A percentile compares a stretch with the other conserved stretches of the same genome.
phyloP scores from a whole-genome alignment of 108 stramenopile species.

The Parmales sp. region DNA sequence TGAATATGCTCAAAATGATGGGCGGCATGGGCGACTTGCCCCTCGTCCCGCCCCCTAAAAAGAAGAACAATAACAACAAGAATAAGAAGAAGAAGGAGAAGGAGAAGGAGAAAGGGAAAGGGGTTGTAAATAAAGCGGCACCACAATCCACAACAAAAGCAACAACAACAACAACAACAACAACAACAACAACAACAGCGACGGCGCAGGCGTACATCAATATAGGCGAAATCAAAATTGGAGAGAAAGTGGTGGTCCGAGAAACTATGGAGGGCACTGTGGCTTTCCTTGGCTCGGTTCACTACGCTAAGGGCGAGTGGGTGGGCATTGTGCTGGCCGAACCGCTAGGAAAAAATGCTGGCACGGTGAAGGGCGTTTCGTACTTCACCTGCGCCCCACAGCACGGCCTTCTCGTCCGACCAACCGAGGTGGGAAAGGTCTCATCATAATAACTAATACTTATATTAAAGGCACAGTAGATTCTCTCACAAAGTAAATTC shows the following conservation, averaged over 20 bases:
- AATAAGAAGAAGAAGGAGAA: constrained; percentile 1
- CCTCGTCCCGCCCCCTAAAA: too few species aligned
- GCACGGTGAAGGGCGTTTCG: constrained; percentile 20
- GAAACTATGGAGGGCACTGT: constrained; percentile 8
- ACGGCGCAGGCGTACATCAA: neutral
- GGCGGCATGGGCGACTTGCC: neutral
- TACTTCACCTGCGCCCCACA: constrained; percentile 27
- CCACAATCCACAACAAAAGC: too few species aligned
- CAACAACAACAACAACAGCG: neutral
- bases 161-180: too few species aligned
- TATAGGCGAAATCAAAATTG: neutral
- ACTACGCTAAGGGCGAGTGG: constrained; percentile 34
- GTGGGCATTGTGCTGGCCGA: constrained; percentile 32
- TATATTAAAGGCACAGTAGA: too few species aligned
- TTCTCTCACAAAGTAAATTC: neutral
- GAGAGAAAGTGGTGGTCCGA: neutral
- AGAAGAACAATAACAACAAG: neutral
- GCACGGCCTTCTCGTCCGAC: constrained; percentile 24
- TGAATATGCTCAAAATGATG: neutral
- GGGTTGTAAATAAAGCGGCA: neutral
- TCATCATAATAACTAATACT: too few species aligned
- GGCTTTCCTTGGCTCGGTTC: constrained; percentile 18
- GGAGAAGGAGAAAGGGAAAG: neutral
- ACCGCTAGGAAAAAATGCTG: constrained; percentile 33
- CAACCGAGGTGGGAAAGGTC: too few species aligned